Conservation (phyloP, 805 yeast species). For the Zygotorulaspora florentina region DNA sequence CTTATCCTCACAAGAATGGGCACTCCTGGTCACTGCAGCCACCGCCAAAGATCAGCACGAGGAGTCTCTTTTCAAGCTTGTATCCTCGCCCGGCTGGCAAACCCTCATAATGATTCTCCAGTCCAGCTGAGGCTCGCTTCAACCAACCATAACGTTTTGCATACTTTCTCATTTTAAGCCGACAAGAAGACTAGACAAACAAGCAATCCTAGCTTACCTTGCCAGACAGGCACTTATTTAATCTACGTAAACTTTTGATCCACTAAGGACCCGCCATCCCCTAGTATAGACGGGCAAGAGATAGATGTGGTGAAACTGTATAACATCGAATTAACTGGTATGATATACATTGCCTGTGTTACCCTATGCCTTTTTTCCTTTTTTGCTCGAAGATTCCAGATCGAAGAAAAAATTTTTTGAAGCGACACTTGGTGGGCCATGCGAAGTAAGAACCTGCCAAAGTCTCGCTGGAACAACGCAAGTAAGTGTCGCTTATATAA, state of each 20-base stretch:
- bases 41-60: constrained; percentile 42
- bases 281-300: no score
- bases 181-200: no score
- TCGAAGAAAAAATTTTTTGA: constrained; percentile 3
- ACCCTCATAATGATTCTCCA: constrained; percentile 58
- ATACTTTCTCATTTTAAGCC: no score
- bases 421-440: background rate
- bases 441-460: no score
- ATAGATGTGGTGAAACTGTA: no score
- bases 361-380: background rate
- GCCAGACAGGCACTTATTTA: no score
- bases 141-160: no score
- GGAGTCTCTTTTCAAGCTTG: constrained; percentile 44
- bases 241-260: no score
- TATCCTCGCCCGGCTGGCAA: constrained; percentile 69
- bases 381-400: constrained; percentile 17
- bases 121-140: constrained; percentile 19
- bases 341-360: background rate
- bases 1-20: constrained; percentile 52
- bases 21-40: constrained; percentile 47
- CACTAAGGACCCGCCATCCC: no score
- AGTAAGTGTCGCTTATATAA: background rate
- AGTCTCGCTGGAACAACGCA: background rate
- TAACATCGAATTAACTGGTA: background rate
- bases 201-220: no score